A percentile compares a stretch with the other conserved stretches of the same genome.
Conservation (phyloP, 2,329 filamentous ascomycete genomes). For the Ophiosphaerella narmari region DNA sequence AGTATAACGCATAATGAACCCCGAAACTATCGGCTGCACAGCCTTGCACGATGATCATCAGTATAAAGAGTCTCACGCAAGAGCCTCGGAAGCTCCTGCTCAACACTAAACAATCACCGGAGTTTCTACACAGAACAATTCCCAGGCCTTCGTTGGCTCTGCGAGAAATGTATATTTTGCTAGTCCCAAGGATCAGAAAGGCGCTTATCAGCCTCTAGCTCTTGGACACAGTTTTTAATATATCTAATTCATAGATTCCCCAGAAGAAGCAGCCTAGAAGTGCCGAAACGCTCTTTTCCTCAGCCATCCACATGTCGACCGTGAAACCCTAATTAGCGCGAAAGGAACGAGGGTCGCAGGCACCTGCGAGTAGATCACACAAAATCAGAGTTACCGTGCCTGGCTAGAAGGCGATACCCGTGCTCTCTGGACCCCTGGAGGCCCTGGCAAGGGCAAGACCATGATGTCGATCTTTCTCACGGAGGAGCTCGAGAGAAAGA, state of each 20-base stretch:
- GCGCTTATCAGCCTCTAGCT: too few species aligned
- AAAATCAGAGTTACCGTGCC: slow-evolving; percentile 5
- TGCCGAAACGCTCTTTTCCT: slow-evolving; percentile 8
- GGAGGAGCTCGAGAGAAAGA: slow-evolving; percentile 14
- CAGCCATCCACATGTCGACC: slow-evolving; percentile 9
- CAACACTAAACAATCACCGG: background rate
- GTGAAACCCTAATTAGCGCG: slow-evolving; percentile 1
- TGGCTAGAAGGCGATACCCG: slow-evolving; percentile 9
- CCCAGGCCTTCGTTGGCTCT: background rate
- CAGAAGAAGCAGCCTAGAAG: background rate
- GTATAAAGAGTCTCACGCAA: background rate
- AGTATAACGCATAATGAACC: too few species aligned
- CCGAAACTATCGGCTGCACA: background rate
- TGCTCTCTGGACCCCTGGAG: slow-evolving; percentile 27
- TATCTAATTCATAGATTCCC: too few species aligned
- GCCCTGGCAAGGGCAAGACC: slow-evolving; percentile 35
- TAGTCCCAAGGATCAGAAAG: too few species aligned
- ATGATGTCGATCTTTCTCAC: slow-evolving; percentile 26
- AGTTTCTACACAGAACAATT: background rate
- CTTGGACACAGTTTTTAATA: too few species aligned
- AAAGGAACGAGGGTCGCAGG: slow-evolving; percentile 4
- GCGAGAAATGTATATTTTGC: background rate
- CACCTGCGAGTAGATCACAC: slow-evolving; percentile 37
- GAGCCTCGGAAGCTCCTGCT: background rate
- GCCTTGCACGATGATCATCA: background rate